phyloP scores from a whole-genome alignment of 768 basidiomycete genomes.

The Neoboletus magnificus region DNA sequence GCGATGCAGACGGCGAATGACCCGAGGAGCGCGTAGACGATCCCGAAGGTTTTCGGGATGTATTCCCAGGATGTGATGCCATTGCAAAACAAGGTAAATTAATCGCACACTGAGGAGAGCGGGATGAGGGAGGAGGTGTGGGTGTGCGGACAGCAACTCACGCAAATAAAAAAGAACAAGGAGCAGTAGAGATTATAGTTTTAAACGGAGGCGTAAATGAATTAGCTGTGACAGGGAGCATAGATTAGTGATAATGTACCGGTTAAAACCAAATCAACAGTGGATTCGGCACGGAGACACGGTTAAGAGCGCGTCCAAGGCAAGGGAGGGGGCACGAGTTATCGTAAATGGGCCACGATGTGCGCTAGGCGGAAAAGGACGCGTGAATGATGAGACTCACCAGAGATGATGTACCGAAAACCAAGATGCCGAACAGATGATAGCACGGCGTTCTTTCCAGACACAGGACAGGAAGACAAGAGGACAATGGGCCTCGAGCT shows the following conservation, averaged over 20 bases:
- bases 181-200: slow-evolving; percentile 32
- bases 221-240: slow-evolving; percentile 33
- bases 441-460: slow-evolving; percentile 17
- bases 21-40: slow-evolving; percentile 64
- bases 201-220: slow-evolving; percentile 32
- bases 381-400: slow-evolving; percentile 33
- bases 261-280: slow-evolving; percentile 20
- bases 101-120: slow-evolving; percentile 28
- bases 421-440: slow-evolving; percentile 19
- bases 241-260: slow-evolving; percentile 23
- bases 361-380: slow-evolving; percentile 22
- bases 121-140: slow-evolving; percentile 15
- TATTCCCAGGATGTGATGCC: slow-evolving; percentile 37
- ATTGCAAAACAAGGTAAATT: slow-evolving; percentile 27
- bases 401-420: slow-evolving; percentile 30
- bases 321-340: slow-evolving; percentile 21
- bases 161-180: slow-evolving; percentile 27
- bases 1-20: slow-evolving; percentile 61
- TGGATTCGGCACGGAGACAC: slow-evolving; percentile 30
- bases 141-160: slow-evolving; percentile 19
- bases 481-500: slow-evolving; percentile 20
- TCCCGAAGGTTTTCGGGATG: slow-evolving; percentile 64
- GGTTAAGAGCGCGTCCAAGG: slow-evolving; percentile 30
- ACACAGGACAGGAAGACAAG: slow-evolving; percentile 21
- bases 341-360: slow-evolving; percentile 35